Evolutionary conservation across 805 yeast genomes (phyloP).

Genomic region (Wickerhamomyces rabaulensis): DNA sequence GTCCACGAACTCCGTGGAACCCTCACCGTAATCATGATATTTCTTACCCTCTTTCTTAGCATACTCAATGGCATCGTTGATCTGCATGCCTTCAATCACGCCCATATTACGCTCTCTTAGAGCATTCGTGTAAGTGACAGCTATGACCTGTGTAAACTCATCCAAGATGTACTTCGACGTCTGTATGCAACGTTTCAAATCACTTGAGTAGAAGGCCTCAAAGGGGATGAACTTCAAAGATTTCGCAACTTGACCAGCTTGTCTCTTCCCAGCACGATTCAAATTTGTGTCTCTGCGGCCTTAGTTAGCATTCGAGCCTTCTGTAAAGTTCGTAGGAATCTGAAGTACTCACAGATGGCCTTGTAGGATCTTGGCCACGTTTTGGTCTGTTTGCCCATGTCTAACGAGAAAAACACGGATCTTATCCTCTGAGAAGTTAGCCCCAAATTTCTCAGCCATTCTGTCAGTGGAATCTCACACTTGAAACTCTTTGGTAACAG

Average conservation of each 20-base stretch:
- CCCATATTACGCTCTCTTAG: constrained; percentile 81
- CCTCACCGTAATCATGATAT: constrained; percentile 66
- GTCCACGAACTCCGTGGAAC: constrained; percentile 35
- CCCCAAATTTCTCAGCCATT: neutral
- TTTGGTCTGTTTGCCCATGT: constrained; percentile 83
- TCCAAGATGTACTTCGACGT: constrained; percentile 44
- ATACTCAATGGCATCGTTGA: constrained; percentile 52
- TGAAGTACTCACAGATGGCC: constrained; percentile 46
- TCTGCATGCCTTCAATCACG: constrained; percentile 66
- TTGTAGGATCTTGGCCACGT: constrained; percentile 62
- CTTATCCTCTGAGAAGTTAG: constrained; percentile 13
- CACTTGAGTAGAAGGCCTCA: constrained; percentile 35
- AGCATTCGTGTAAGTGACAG: constrained; percentile 30
- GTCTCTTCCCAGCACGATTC: constrained; percentile 55
- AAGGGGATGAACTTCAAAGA: constrained; percentile 26
- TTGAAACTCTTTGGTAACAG: too few relatives aligned
- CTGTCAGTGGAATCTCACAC: too few relatives aligned
- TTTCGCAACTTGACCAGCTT: constrained; percentile 52
- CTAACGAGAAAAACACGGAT: constrained; percentile 60
- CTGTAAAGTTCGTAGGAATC: too few relatives aligned
- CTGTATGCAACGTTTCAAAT: constrained; percentile 49
- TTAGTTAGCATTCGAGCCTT: neutral
- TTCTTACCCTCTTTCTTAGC: constrained; percentile 46
- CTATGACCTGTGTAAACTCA: constrained; percentile 12
- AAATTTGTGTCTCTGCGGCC: constrained; percentile 44